Percentiles rank a stretch among this genome's conserved stretches.
These are phyloP conservation scores for Sicyos baderoa DNA, from an alignment of 306 rosid species.

Conservation along the genomic window DNA sequence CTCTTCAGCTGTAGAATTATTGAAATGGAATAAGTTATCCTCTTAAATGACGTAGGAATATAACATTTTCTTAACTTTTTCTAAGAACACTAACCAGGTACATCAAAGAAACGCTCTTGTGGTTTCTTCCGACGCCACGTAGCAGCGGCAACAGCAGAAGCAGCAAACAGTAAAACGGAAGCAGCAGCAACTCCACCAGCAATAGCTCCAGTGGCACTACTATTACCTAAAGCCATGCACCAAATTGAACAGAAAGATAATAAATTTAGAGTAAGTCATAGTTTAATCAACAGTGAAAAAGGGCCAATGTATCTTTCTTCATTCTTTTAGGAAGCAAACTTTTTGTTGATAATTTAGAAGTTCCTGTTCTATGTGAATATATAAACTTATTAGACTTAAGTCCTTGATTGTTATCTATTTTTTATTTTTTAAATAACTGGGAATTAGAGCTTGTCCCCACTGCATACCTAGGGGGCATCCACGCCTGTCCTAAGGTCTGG, in stretches of 20 bases:
- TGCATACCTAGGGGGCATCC: no score
- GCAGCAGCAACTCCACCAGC: constrained; percentile 99
- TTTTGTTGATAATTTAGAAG: not conserved
- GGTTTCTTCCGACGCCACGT: constrained; percentile 64
- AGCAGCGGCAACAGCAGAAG: constrained; percentile 88
- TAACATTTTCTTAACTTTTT: not conserved
- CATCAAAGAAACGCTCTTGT: constrained; percentile 81
- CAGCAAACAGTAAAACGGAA: constrained; percentile 84
- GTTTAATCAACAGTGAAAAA: constrained; percentile 7
- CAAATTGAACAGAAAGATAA: constrained; percentile 9
- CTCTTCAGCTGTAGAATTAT: constrained; percentile 63
- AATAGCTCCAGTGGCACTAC: constrained; percentile 62
- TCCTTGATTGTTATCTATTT: no score
- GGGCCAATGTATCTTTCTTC: constrained; percentile 1
- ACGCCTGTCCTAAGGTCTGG: no score
- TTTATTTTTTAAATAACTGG: no score
- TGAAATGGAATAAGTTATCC: not conserved
- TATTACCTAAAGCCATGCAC: constrained; percentile 37
- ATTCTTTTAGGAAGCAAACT: not conserved
- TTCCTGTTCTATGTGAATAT: no score
- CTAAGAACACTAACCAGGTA: constrained; percentile 68
- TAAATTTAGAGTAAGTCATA: not conserved
- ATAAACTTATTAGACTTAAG: no score
- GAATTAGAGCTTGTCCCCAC: no score
- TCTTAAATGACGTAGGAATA: not conserved